Evolutionary conservation across 352 stramenopile species (phyloP).

Genomic region (Phytopythium ostracodes): DNA sequence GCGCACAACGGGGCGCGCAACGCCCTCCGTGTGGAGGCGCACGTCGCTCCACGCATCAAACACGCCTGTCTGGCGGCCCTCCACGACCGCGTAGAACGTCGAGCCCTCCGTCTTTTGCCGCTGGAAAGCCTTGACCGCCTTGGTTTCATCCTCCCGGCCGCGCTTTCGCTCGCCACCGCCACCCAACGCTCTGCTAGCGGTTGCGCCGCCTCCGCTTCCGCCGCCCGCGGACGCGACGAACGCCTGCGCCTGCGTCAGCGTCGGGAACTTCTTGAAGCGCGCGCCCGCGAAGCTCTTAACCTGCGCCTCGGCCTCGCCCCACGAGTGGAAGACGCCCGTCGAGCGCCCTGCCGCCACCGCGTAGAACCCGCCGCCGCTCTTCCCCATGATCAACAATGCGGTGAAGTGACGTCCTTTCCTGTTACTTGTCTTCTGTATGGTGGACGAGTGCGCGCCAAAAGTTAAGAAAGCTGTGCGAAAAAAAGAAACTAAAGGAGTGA

Average conservation of each 20-base stretch:
- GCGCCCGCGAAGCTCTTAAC: conserved; percentile 52
- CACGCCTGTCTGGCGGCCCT: conserved; percentile 11
- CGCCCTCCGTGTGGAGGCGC: conserved; percentile 16
- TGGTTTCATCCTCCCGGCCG: conserved; percentile 4
- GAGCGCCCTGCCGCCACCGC: conserved; percentile 51
- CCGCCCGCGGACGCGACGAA: conserved; percentile 26
- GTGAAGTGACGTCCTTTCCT: background rate
- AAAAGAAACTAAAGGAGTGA: too few relatives aligned
- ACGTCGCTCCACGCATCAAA: conserved; percentile 16
- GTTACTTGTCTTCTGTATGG: background rate
- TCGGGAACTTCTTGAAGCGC: conserved; percentile 68
- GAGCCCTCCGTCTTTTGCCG: conserved; percentile 2
- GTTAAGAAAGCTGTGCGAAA: too few relatives aligned
- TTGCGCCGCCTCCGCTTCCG: background rate
- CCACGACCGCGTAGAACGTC: conserved; percentile 16
- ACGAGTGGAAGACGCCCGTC: conserved; percentile 53
- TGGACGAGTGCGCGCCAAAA: too few relatives aligned
- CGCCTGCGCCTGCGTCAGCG: conserved; percentile 32
- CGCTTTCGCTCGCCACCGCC: background rate
- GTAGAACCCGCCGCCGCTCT: conserved; percentile 35
- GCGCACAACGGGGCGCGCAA: conserved; percentile 18
- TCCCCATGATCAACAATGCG: conserved; percentile 1
- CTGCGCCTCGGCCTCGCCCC: conserved; percentile 39
- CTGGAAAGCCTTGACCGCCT: background rate
- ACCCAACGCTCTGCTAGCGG: background rate